Conservation (phyloP, 106 monocot genomes). For the Dendrobium nobile region DNA sequence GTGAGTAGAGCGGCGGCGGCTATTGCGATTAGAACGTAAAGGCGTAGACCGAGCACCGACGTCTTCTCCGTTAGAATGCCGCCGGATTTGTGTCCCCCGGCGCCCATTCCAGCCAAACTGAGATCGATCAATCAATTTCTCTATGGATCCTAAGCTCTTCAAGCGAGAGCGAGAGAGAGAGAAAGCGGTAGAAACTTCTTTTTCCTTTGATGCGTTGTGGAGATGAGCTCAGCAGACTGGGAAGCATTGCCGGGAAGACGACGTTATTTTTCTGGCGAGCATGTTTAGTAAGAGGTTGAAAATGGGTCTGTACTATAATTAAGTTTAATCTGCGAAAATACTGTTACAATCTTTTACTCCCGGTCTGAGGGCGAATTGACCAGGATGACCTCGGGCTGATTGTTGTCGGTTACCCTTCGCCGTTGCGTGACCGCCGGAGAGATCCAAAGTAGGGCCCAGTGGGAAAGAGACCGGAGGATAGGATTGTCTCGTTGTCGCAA, state of each 20-base stretch:
- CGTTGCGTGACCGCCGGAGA: neutral
- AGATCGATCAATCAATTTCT: neutral
- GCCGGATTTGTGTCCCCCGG: neutral
- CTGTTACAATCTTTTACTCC: neutral
- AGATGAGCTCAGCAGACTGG: neutral
- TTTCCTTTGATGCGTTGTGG: neutral
- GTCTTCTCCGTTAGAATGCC: constrained; percentile 15
- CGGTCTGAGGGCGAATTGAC: neutral
- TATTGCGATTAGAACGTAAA: constrained; percentile 21
- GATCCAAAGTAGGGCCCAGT: neutral
- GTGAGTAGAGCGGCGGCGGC: constrained; percentile 17
- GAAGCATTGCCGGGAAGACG: constrained; percentile 2
- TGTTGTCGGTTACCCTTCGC: neutral
- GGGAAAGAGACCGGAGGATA: neutral
- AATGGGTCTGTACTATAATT: neutral
- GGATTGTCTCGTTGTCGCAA: neutral
- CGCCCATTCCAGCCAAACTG: neutral
- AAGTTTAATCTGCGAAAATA: neutral
- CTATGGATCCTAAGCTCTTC: neutral
- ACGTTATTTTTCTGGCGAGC: neutral
- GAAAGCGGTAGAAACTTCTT: neutral
- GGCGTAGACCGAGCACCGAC: constrained; percentile 20
- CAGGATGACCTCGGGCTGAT: neutral
- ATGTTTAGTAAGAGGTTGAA: neutral
- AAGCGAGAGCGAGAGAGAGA: neutral